Conservation (phyloP, 345 rosid genomes). For the Noccaea caerulescens region DNA sequence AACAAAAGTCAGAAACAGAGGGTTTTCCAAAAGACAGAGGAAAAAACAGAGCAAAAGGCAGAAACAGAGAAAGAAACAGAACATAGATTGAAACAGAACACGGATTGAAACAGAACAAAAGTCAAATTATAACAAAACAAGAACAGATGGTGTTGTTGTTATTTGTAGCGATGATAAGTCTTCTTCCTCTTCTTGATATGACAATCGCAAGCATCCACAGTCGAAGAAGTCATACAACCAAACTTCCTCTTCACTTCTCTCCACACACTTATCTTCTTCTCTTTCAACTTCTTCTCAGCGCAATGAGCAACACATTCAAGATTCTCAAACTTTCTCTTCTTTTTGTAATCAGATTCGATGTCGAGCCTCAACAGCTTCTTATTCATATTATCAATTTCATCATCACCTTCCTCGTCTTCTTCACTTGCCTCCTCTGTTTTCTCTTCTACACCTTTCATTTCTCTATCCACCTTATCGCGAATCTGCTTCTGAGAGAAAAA, state of each 20-base stretch:
- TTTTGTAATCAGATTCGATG: conserved; percentile 43
- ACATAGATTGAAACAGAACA: background rate
- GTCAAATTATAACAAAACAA: background rate
- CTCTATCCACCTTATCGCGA: conserved; percentile 48
- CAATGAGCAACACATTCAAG: conserved; percentile 36
- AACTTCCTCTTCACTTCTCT: conserved; percentile 80
- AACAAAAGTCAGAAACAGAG: conserved; percentile 25
- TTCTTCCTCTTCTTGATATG: conserved; percentile 57
- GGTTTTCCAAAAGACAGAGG: background rate
- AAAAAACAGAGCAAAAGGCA: background rate
- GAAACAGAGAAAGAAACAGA: conserved; percentile 21
- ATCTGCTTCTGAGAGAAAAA: conserved; percentile 64
- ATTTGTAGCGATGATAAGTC: conserved; percentile 33
- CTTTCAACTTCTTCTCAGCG: conserved; percentile 41
- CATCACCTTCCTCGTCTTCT: conserved; percentile 35
- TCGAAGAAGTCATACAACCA: conserved; percentile 59
- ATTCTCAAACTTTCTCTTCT: conserved; percentile 28
- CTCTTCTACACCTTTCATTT: conserved; percentile 35
- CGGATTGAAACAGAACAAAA: background rate
- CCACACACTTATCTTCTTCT: conserved; percentile 64
- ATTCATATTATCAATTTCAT: conserved; percentile 65
- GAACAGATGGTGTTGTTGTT: conserved; percentile 1
- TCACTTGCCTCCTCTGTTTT: conserved; percentile 30
- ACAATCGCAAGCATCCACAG: conserved; percentile 52
- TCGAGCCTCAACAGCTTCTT: conserved; percentile 64